These are phyloP conservation scores for Polytrichum commune DNA, from an alignment of 225 moss, liverwort and hornwort species.

Conservation along the genomic window DNA sequence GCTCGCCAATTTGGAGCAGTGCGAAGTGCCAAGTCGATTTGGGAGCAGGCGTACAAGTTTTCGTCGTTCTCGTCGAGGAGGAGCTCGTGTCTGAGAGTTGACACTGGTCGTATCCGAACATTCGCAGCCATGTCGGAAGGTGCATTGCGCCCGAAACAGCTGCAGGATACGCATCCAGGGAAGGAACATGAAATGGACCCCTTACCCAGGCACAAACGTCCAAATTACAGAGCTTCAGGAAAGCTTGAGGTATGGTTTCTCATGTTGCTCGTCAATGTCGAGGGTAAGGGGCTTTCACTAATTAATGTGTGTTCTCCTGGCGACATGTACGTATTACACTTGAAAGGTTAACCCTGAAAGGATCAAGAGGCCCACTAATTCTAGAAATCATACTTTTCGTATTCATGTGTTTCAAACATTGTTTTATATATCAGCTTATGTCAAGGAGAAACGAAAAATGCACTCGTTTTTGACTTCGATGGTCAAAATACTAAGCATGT, in stretches of 20 bases:
- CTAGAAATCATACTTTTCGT: too few relatives aligned
- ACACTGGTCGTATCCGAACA: not conserved
- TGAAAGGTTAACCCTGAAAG: too few relatives aligned
- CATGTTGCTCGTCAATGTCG: too few relatives aligned
- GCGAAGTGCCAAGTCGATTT: not conserved
- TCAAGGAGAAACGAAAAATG: too few relatives aligned
- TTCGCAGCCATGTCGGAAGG: constrained; percentile 28
- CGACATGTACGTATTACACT: too few relatives aligned
- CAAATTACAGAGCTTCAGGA: constrained; percentile 37
- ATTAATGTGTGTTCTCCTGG: too few relatives aligned
- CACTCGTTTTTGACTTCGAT: too few relatives aligned
- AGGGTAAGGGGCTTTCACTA: too few relatives aligned
- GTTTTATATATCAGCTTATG: too few relatives aligned
- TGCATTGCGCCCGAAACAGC: constrained; percentile 41
- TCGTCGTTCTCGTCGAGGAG: constrained; percentile 5
- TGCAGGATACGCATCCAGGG: constrained; percentile 65
- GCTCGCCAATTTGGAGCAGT: not conserved
- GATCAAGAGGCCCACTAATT: too few relatives aligned
- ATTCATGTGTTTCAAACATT: too few relatives aligned
- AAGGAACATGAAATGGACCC: constrained; percentile 70
- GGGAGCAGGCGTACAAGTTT: not conserved
- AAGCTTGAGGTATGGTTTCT: constrained; percentile 60
- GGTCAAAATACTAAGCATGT: too few relatives aligned
- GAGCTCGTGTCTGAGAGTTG: constrained; percentile 10
- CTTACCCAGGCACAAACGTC: constrained; percentile 21